Evolutionary conservation across 2,329 filamentous ascomycete genomes (phyloP).

Genomic region (Ascochyta viciae-villosae): DNA sequence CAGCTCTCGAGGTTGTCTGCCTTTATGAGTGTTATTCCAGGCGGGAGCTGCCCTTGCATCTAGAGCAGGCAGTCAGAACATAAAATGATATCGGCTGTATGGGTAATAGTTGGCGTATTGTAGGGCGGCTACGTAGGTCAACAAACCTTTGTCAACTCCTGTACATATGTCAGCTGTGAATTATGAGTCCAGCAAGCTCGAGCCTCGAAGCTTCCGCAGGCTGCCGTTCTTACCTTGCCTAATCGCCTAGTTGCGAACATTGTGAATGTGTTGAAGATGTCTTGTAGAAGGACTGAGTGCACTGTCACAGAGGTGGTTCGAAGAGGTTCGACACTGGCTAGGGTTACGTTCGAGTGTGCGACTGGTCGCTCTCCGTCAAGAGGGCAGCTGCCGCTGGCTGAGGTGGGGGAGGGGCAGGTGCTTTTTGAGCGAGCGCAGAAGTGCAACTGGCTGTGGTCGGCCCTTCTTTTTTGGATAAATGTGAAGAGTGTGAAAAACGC

Average conservation of each 20-base stretch:
- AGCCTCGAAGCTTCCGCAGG: neutral
- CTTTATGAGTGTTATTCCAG: conserved; percentile 78
- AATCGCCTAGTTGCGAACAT: conserved; percentile 62
- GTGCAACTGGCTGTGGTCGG: neutral
- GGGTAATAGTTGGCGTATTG: neutral
- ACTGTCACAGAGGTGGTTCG: neutral
- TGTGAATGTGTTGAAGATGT: conserved; percentile 4
- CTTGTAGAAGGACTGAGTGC: neutral
- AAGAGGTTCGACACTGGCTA: neutral
- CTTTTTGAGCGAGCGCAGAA: neutral
- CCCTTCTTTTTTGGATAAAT: neutral
- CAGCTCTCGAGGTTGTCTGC: conserved; percentile 87
- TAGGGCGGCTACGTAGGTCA: neutral
- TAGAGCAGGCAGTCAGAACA: conserved; percentile 32
- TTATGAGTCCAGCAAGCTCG: neutral
- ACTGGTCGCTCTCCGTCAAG: neutral
- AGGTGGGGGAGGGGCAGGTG: conserved; percentile 18
- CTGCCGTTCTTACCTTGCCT: conserved; percentile 51
- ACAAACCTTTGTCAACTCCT: conserved; percentile 34
- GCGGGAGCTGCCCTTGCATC: conserved; percentile 66
- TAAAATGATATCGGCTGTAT: neutral
- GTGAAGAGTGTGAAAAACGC: neutral
- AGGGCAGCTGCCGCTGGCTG: conserved; percentile 5
- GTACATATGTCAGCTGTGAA: neutral
- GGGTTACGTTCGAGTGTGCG: neutral